Conservation (phyloP, 2,329 filamentous ascomycete species). For the Gaeumannomyces tritici region DNA sequence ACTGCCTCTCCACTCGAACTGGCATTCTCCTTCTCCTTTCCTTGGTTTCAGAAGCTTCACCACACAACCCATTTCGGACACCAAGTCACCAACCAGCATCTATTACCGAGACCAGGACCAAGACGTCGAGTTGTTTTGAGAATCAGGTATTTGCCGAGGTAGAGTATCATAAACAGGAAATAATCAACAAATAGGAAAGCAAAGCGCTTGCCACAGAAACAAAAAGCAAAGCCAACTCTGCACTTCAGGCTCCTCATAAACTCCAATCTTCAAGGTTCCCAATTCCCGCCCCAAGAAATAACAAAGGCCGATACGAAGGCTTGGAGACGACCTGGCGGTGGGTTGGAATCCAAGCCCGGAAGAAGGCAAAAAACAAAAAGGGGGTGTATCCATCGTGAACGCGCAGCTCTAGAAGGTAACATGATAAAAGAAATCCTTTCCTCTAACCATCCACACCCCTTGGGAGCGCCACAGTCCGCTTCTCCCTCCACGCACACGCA, state of each 20-base stretch:
- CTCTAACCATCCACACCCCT: background rate
- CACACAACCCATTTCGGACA: background rate
- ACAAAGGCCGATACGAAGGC: background rate
- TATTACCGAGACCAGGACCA: background rate
- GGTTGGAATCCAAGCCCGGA: background rate
- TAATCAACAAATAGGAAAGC: background rate
- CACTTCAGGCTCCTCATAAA: background rate
- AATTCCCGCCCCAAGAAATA: background rate
- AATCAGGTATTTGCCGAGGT: too few species aligned
- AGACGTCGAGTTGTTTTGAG: background rate
- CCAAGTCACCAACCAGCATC: too few species aligned
- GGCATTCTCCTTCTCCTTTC: too few species aligned
- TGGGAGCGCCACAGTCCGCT: background rate
- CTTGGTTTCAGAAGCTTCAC: background rate
- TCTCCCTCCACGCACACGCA: slow-evolving; percentile 2
- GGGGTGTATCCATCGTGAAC: background rate
- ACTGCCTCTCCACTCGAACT: too few species aligned
- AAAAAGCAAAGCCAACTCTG: background rate
- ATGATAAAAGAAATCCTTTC: background rate
- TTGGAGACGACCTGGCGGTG: background rate
- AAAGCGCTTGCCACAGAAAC: too few species aligned
- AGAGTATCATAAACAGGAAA: background rate
- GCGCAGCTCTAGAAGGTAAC: background rate
- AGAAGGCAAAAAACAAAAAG: background rate
- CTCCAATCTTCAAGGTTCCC: background rate